phyloP scores from a whole-genome alignment of 2,329 filamentous ascomycete species.

The Colletotrichum melonis region DNA sequence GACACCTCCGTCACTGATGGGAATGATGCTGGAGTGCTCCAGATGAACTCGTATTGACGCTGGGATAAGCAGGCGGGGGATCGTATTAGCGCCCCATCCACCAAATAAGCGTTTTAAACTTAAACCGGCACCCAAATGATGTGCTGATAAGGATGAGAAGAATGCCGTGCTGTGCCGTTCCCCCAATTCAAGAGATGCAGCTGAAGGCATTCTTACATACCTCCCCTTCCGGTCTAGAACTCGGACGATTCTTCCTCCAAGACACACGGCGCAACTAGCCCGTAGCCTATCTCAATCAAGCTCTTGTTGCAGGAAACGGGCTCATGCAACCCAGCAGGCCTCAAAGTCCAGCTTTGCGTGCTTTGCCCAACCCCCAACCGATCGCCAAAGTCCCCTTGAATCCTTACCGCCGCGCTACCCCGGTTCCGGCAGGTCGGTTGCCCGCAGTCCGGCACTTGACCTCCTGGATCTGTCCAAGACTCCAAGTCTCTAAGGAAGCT shows the following conservation, averaged over 20 bases:
- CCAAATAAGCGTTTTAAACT: conserved; percentile 9
- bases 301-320: neutral
- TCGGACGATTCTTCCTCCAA: neutral
- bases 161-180: neutral
- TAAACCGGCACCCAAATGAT: neutral
- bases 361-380: neutral
- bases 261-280: neutral
- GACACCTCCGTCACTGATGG: neutral
- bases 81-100: neutral
- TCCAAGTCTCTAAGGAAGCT: neutral
- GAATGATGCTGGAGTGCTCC: neutral
- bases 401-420: conserved; percentile 31
- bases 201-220: neutral
- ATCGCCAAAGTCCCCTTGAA: neutral
- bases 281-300: neutral
- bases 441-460: conserved; percentile 30
- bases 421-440: conserved; percentile 32
- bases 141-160: neutral
- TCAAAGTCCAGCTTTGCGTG: neutral
- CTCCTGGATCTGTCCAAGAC: conserved; percentile 24
- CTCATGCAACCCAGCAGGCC: neutral
- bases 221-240: neutral
- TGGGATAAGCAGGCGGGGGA: neutral
- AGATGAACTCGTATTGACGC: neutral
- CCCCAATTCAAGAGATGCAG: neutral